A percentile compares a stretch with the other conserved stretches of the same genome.
Conservation (phyloP, 2,329 filamentous ascomycete species). For the Hypoxylon sp. region DNA sequence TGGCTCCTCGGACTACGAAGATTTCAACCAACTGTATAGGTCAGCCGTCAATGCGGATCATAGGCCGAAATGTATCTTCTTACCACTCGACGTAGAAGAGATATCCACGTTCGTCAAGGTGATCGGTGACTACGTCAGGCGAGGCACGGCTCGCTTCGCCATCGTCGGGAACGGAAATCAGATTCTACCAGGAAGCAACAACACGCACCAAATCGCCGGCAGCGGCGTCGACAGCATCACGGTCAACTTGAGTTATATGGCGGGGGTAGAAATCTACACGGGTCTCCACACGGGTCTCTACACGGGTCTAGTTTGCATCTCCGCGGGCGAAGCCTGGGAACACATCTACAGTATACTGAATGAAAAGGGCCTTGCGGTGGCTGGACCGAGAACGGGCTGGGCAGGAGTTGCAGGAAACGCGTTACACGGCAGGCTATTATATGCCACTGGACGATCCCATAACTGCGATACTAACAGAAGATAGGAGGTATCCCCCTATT, state of each 20-base stretch:
- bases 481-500: background rate
- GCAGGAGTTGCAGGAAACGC: background rate
- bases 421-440: background rate
- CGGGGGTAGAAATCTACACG: background rate
- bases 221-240: slow-evolving; percentile 51
- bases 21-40: background rate
- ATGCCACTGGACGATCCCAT: background rate
- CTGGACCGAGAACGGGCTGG: background rate
- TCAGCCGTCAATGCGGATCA: background rate
- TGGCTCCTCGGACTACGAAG: background rate
- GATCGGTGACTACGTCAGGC: background rate
- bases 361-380: background rate
- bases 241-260: slow-evolving; percentile 53
- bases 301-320: slow-evolving; percentile 26
- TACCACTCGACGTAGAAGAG: background rate
- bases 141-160: background rate
- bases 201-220: slow-evolving; percentile 47
- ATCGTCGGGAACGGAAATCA: background rate
- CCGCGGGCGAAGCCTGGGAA: slow-evolving; percentile 42
- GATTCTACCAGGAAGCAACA: slow-evolving; percentile 55
- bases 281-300: no score
- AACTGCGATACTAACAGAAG: background rate
- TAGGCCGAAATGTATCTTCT: background rate
- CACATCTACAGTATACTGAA: background rate
- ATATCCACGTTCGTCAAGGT: background rate